Evolutionary conservation across 805 yeast genomes (phyloP), one percentile per base, ranked within the genome.

Genomic region (Blastobotrys attinorum): DNA sequence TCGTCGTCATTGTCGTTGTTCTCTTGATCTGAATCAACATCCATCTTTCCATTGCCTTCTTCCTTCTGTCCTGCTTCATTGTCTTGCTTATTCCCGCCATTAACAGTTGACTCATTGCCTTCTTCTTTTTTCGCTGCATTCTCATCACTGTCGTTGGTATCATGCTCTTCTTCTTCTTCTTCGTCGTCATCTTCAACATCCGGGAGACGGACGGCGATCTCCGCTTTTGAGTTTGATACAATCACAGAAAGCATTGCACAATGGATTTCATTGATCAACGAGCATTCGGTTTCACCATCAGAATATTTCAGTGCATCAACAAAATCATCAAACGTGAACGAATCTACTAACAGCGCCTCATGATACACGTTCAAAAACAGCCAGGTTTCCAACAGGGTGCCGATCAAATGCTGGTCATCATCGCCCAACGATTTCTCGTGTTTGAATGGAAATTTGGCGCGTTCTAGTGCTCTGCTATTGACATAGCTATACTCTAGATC

Each of bases 301-400:
- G 66, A 65, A 73, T 79, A 67, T 31, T 66, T 64, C 63, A 81
- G 58, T 8, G 77, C 79, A 43, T 76, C 75, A 5, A 81, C 57
- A 54, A 76, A 83, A 51, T 82, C 94, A 62, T 86, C 96, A 64
- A 83, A 84, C 0, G 90, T 80, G 53, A 84, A 80, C 0, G 82
- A 73, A 54, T 81, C 87, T n/a, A 87, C 62, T 3, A 72, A 57
- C 25, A 86, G 64, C 0, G 86, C 77, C 29, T 71, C 71, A 51
- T 78, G 76, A 59, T 79, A 86, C 40, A 83, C 71, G 58, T 84
- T 84, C 22, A 85, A 60, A 54, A 86, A 87, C 1, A 76, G 67
- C 95, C 95, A 87, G 3, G 73, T 60, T 53, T 84, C 89, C 20
- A 87, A 48, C 20, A 61, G 41, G 10, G 47, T 35, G 16, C 65